Percentiles rank a stretch among this genome's conserved stretches.
Evolutionary conservation across 2,329 filamentous ascomycete genomes (phyloP).

Genomic region (Rhinocladiella mackenziei): DNA sequence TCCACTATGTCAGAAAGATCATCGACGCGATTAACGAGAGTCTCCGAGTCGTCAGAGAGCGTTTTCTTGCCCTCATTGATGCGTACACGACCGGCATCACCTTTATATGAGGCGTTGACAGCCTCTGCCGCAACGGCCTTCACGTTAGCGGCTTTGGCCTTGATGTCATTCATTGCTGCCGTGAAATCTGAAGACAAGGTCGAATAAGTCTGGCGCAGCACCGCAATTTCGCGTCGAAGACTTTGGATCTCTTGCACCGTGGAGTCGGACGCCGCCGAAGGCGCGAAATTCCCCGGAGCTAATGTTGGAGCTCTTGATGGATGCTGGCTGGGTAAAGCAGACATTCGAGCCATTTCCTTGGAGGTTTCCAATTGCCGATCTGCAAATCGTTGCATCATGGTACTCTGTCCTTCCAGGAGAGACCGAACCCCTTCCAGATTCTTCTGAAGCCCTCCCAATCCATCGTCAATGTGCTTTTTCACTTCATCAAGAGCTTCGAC

Average conservation of each 20-base stretch:
- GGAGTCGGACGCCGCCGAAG: slow-evolving; percentile 35
- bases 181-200: slow-evolving; percentile 86
- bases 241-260: slow-evolving; percentile 76
- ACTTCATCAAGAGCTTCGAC: slow-evolving; percentile 92
- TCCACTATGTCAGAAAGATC: slow-evolving; percentile 97
- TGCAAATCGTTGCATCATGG: slow-evolving; percentile 77
- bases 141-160: slow-evolving; percentile 74
- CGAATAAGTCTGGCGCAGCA: slow-evolving; percentile 88
- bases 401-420: slow-evolving; percentile 76
- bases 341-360: slow-evolving; percentile 73
- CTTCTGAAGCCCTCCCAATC: slow-evolving; percentile 71
- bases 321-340: slow-evolving; percentile 45
- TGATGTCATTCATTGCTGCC: slow-evolving; percentile 77
- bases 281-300: slow-evolving; percentile 33
- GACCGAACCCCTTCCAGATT: slow-evolving; percentile 84
- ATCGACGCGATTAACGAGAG: slow-evolving; percentile 85
- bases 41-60: slow-evolving; percentile 81
- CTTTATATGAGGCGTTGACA: slow-evolving; percentile 65
- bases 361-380: slow-evolving; percentile 86
- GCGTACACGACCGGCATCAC: slow-evolving; percentile 77
- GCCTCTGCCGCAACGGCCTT: slow-evolving; percentile 71
- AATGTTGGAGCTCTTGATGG: slow-evolving; percentile 32
- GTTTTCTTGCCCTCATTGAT: slow-evolving; percentile 83
- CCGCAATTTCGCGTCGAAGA: slow-evolving; percentile 80
- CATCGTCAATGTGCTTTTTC: slow-evolving; percentile 92